phyloP scores from a whole-genome alignment of 805 yeast species.

The Myxozyma nipponensis region DNA sequence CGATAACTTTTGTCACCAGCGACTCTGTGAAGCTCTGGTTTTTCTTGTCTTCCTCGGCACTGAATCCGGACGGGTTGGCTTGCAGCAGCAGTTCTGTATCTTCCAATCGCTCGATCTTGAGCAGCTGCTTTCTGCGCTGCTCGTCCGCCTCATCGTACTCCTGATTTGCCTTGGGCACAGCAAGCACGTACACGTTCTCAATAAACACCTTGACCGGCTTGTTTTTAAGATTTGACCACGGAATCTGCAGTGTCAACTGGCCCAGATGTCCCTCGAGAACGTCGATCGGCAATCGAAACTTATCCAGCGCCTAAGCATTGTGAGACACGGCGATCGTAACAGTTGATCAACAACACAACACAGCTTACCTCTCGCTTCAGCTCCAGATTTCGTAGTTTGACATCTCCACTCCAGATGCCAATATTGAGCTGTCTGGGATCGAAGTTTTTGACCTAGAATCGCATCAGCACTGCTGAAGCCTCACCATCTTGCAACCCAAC shows the following conservation, averaged over 20 bases:
- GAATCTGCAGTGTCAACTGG: slow-evolving; percentile 82
- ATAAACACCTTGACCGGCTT: slow-evolving; percentile 86
- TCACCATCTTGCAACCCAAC: too few relatives aligned
- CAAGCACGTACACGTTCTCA: slow-evolving; percentile 81
- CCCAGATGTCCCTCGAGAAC: slow-evolving; percentile 89
- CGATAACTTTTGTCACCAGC: slow-evolving; percentile 74
- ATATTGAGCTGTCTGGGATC: slow-evolving; percentile 93
- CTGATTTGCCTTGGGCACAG: slow-evolving; percentile 63
- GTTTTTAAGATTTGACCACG: slow-evolving; percentile 91
- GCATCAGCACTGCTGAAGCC: too few relatives aligned
- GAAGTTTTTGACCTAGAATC: slow-evolving; percentile 75
- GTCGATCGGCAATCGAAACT: slow-evolving; percentile 78
- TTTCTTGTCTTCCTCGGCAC: slow-evolving; percentile 41
- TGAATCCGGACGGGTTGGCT: slow-evolving; percentile 42
- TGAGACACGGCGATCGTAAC: not conserved
- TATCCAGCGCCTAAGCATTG: slow-evolving; percentile 61
- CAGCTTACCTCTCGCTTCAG: slow-evolving; percentile 63
- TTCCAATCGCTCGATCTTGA: slow-evolving; percentile 65
- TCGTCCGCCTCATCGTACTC: slow-evolving; percentile 58
- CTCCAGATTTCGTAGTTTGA: slow-evolving; percentile 69
- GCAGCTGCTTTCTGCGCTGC: slow-evolving; percentile 57
- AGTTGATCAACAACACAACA: not conserved
- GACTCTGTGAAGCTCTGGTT: slow-evolving; percentile 85
- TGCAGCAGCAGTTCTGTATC: slow-evolving; percentile 49
- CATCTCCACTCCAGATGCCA: slow-evolving; percentile 98